Conservation (phyloP, 805 yeast species). For the Brettanomyces custersianus region DNA sequence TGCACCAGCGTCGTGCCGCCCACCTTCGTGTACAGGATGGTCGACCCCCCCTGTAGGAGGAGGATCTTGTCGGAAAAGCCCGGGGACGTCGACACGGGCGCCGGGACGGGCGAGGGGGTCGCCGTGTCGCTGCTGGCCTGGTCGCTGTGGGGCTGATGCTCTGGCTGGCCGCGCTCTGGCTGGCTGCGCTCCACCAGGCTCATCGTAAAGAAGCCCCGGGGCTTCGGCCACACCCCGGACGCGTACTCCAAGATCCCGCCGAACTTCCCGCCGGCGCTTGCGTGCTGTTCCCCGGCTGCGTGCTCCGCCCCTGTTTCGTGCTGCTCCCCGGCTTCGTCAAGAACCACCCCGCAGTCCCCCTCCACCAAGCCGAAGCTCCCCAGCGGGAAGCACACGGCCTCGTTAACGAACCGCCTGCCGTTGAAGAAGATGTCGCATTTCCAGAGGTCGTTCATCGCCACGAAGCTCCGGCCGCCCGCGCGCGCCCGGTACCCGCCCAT, state of each 20-base stretch:
- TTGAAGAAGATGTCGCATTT: constrained; percentile 24
- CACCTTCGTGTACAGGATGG: constrained; percentile 17
- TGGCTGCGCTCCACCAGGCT: constrained; percentile 10
- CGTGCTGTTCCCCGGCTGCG: constrained; percentile 1
- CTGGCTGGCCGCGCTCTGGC: background rate
- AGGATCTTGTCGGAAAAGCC: constrained; percentile 15
- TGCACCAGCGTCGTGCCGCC: constrained; percentile 6
- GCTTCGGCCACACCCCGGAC: constrained; percentile 20
- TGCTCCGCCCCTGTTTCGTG: constrained; percentile 10
- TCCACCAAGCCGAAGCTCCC: constrained; percentile 21
- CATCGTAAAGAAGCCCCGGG: constrained; percentile 22
- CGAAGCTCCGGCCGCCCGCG: constrained; percentile 22
- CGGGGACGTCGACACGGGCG: too few relatives aligned
- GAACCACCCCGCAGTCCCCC: constrained; percentile 5
- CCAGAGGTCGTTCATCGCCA: constrained; percentile 27
- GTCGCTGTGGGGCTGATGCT: background rate
- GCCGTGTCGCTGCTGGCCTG: background rate
- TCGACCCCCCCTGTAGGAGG: constrained; percentile 26
- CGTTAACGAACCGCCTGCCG: constrained; percentile 24
- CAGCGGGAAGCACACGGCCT: constrained; percentile 22
- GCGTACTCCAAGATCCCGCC: background rate
- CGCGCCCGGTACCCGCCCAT: constrained; percentile 39
- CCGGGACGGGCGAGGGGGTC: background rate
- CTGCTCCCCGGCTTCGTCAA: constrained; percentile 16
- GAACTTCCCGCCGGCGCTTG: background rate